Evolutionary conservation across 495 filamentous ascomycete genomes (phyloP), one percentile per base, ranked within the genome.

Genomic region (Penicillium egyptiacum): DNA sequence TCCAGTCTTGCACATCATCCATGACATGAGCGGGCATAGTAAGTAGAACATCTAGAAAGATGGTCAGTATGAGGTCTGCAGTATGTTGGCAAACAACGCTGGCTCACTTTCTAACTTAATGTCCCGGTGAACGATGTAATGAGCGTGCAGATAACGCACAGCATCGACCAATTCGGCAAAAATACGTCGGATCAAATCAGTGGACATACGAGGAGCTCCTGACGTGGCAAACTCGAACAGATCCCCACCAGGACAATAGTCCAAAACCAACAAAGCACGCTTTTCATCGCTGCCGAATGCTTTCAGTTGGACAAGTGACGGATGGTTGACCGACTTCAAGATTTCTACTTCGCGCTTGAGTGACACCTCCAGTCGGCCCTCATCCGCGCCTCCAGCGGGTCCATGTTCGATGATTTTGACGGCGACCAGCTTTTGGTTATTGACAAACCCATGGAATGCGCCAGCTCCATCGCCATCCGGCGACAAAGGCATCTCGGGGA

Each of bases 341-440:
- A 98, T 96, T 49, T 96, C 92, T 17, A 98, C 80, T 76, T 98
- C 94, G 39, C 94, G 86, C 71, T 96, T 95, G 47, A 98, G 76
- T 14, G 91, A 93, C 58, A 91, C 89, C 70, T 96, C 91, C 43
- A 98, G 81, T 39, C 94, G 84, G 60, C 96, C 88, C 67, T 96
- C 91, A 54, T 88, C 85, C 10, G 92, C 93, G 19, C 92, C 92
- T 33, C 94, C 95, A 9, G 90, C 89, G 10, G 94, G 92, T 2
- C 93, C 94, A 69, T 95, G 90, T 65, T 96, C 91, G 59, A 96
- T 91, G 53, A 98, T 85, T 71, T 98, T 98, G 62, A 98, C 86
- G 12, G 94, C 94, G 11, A 98, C 95, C 22, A 98, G 74, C 61
- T 85, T 86, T 66, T 85, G 86, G 9, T 80, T 74, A 67, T 76